phyloP scores from a whole-genome alignment of 2,329 filamentous ascomycete genomes.

The Fusarium fujikuroi region DNA sequence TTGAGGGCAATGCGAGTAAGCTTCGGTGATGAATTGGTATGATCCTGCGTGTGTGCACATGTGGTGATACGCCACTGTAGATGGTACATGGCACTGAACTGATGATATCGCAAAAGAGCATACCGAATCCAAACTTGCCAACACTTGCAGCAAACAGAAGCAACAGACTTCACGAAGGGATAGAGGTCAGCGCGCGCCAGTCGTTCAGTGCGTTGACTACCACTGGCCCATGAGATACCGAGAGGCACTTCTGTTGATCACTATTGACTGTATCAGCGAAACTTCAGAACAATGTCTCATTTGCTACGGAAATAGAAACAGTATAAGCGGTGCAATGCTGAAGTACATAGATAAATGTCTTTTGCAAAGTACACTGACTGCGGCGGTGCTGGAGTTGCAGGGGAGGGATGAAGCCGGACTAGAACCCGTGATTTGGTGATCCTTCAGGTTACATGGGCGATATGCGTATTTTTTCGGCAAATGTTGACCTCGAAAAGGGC shows the following conservation, averaged over 20 bases:
- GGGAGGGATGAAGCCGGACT: slow-evolving; percentile 1
- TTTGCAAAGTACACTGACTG: background rate
- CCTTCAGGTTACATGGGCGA: background rate
- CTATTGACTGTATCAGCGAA: background rate
- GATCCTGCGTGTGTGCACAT: background rate
- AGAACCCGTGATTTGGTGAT: slow-evolving; percentile 13
- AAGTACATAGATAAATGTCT: too few relatives aligned
- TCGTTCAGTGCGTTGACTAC: background rate
- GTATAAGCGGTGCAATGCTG: too few relatives aligned
- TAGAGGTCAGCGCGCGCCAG: background rate
- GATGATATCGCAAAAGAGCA: background rate
- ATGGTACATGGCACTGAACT: background rate
- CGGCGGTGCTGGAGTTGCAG: slow-evolving; percentile 5
- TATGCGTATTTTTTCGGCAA: background rate
- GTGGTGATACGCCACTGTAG: background rate
- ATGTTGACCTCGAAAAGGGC: background rate
- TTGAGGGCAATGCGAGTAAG: background rate
- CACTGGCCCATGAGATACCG: background rate
- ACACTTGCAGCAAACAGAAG: background rate
- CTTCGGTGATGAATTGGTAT: background rate
- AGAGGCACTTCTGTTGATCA: background rate
- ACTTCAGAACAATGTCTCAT: background rate
- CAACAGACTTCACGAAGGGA: background rate
- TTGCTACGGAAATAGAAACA: too few relatives aligned
- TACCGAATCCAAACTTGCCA: background rate